Evolutionary conservation across 2,329 filamentous ascomycete species (phyloP), one percentile per base, ranked within the genome.

Genomic region (Cryoendolithus antarcticus): DNA sequence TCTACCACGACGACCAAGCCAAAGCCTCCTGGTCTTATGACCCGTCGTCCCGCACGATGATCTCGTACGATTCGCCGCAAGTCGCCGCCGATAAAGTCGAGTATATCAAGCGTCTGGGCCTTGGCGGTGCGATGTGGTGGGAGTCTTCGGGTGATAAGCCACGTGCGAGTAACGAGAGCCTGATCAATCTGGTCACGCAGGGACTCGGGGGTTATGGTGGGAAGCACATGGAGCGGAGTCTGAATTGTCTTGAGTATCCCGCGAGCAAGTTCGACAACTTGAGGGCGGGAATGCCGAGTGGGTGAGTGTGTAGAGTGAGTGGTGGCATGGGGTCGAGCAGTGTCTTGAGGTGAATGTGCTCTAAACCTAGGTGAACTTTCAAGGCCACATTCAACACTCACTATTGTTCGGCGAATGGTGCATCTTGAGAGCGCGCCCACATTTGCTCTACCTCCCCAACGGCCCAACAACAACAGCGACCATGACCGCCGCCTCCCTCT

Each of bases 81-180:
- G 74, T 86, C 59, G 80, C 77, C 4, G 65, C 65, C 51, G 56
- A 61, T 48, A 95, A 94, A 67, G 76, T 77, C 2, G 63, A 72
- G 7, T 93, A 76, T 56, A 73, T 94, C 52, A 71, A 67, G 53
- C 56, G 71, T 13, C 65, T 71, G 37, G 67, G 73, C 0, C 69
- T 95, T 0, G 86, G 86, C 1, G 88, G 88, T 12, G 84, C 73
- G 12, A 94, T 94, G 86, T 94, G 85, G 84, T 91, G 83, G 83
- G 88, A 94, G 65, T 82, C 77, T 52, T 86, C 79, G 52, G 78
- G 74, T 0, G 88, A 95, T 58, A 78, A 77, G 54, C 55, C 61
- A 2, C 77, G 77, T 0, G 60, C 60, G 9, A 34, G 38, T 10
- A 24, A 35, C 3, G 64, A 69, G 0, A 88, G 82, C 50, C 58